Evolutionary conservation across 1,284 basidiomycete genomes (phyloP).

Genomic region (Trametes polyzona): DNA sequence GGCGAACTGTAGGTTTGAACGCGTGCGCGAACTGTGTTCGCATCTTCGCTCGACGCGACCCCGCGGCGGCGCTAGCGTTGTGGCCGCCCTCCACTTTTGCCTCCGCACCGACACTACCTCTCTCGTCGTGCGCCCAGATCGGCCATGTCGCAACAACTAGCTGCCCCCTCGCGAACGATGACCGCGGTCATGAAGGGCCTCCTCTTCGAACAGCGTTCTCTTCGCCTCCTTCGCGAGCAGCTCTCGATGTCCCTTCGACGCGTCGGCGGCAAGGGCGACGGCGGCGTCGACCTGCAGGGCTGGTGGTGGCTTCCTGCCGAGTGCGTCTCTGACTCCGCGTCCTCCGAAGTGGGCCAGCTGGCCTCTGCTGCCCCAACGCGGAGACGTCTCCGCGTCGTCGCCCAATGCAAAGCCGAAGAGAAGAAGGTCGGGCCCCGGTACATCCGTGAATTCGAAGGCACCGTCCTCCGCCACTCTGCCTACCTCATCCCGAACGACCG

Average conservation of each 20-base stretch:
- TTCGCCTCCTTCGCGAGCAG: conserved; percentile 59
- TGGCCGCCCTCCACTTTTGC: too few species aligned
- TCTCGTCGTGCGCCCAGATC: not conserved
- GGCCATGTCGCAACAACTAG: not conserved
- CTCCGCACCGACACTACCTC: too few species aligned
- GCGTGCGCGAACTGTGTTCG: too few species aligned
- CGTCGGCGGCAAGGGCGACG: conserved; percentile 83
- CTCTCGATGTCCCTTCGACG: conserved; percentile 80
- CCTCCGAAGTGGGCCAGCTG: not conserved
- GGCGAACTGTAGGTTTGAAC: too few species aligned
- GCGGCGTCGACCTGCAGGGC: conserved; percentile 87
- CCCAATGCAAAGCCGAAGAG: conserved; percentile 90
- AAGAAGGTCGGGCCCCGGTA: conserved; percentile 78
- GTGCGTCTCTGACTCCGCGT: not conserved
- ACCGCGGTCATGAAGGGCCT: conserved; percentile 64
- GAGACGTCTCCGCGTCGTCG: conserved; percentile 72
- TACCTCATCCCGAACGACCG: conserved; percentile 29
- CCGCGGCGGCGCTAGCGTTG: too few species aligned
- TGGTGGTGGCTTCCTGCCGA: conserved; percentile 85
- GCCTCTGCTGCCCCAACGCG: conserved; percentile 19
- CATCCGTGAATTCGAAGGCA: conserved; percentile 88
- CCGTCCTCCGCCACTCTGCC: conserved; percentile 50
- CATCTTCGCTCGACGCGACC: too few species aligned
- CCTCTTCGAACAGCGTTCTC: conserved; percentile 77
- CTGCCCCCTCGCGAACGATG: conserved; percentile 16